Base-by-base conservation (phyloP, 2,329 filamentous ascomycete genomes). In the Diaporthe velutina region DNA sequence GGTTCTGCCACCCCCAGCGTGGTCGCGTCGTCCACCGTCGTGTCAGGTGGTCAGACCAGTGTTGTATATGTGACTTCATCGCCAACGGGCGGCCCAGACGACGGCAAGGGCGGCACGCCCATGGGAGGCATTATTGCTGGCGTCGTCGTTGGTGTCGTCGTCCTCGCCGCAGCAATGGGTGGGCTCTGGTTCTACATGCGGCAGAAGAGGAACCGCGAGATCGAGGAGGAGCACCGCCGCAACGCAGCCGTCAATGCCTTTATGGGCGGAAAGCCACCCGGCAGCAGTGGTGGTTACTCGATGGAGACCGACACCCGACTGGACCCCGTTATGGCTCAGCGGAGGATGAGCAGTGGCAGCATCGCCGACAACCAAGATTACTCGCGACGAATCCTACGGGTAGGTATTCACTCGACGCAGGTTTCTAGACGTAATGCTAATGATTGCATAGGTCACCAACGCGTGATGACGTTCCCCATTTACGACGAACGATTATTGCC, bases 311-410 rank as follows among this genome's bases (percentile, higher is more conserved):
- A 98, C 82, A 93, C 94, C 55, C 92, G 96, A 73, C 91, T 98
- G 74, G 96, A 98, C 78, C 95, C 95, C 10, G 92, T 95, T 77
- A 93, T 97, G 89, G 93, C 93, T 74, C 91, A 95, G 79, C 90
- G 95, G 81, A 91, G 96, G 84, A 90, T 96, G 86, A 98, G 96
- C 85, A 95, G 97, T 81, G 96, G 96, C 79, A 98, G 96, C 84
- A 98, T 98, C 83, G 96, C 96, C 70, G 96, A 98, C 83, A 97
- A 98, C 85, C 92, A 98, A 85, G 96, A 98, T 84, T 98, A 98
- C 86, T 98, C 96, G 77, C 92, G 96, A 86, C 94, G 94, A 86
- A 98, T 98, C 84, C 90, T 98, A 82, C 94, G 97, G 92, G 96
- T 98, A 90, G 78, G 90, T 86, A 42, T 64, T 13, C 9, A 38